phyloP scores from a whole-genome alignment of 495 filamentous ascomycete species.

The Podospora conica region DNA sequence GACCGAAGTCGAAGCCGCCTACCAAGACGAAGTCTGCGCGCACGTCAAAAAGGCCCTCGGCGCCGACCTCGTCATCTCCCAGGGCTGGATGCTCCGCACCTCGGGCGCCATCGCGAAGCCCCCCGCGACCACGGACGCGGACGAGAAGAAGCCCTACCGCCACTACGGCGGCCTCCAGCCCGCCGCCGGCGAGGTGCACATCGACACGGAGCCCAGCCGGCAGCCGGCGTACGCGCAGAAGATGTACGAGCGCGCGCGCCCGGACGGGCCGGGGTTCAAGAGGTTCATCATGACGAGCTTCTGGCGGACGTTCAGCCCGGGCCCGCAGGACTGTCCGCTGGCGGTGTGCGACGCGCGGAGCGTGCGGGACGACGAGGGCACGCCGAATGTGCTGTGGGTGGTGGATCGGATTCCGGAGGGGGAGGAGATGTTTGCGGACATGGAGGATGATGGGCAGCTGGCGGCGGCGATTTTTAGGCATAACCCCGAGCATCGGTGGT shows the following conservation, averaged over 20 bases:
- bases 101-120: slow-evolving; percentile 7
- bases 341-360: slow-evolving; percentile 14
- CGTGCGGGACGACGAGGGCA: slow-evolving; percentile 12
- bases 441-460: slow-evolving; percentile 11
- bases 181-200: slow-evolving; percentile 14
- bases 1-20: slow-evolving; percentile 9
- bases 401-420: slow-evolving; percentile 16
- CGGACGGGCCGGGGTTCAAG: slow-evolving; percentile 11
- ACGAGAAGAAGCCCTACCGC: slow-evolving; percentile 9
- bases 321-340: slow-evolving; percentile 13
- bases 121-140: neutral
- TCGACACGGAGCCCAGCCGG: slow-evolving; percentile 14
- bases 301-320: slow-evolving; percentile 13
- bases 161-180: slow-evolving; percentile 16
- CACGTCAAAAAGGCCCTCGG: slow-evolving; percentile 7
- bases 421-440: slow-evolving; percentile 4
- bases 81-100: slow-evolving; percentile 16
- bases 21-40: slow-evolving; percentile 9
- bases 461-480: slow-evolving; percentile 14
- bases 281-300: slow-evolving; percentile 13
- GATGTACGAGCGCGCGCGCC: neutral
- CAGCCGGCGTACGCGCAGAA: slow-evolving; percentile 7
- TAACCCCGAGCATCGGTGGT: slow-evolving; percentile 14
- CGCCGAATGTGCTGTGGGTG: slow-evolving; percentile 15
- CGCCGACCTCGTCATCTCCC: slow-evolving; percentile 5